Evolutionary conservation across 371 early-diverging fungal genomes (phyloP).

Genomic region (Rhizopus arrhizus): DNA sequence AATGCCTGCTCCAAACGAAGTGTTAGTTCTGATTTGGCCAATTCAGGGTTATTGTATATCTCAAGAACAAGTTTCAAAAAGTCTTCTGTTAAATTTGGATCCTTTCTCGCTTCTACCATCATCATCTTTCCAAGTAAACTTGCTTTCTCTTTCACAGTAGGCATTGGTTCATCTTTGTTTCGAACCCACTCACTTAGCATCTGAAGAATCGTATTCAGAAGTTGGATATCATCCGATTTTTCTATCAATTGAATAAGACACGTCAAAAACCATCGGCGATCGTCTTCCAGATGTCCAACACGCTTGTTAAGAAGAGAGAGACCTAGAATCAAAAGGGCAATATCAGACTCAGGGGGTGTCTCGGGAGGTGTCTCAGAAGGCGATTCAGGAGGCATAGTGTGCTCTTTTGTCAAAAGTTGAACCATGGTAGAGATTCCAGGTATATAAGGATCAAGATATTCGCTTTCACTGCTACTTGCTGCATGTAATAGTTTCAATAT

Average conservation of each 20-base stretch:
- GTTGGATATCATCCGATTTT: conserved; percentile 69
- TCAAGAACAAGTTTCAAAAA: conserved; percentile 85
- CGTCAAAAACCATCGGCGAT: conserved; percentile 82
- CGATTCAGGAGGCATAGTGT: conserved; percentile 44
- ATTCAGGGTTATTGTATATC: conserved; percentile 80
- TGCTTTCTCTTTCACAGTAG: conserved; percentile 95
- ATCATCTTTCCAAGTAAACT: conserved; percentile 89
- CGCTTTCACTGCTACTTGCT: conserved; percentile 66
- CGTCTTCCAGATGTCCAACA: conserved; percentile 83
- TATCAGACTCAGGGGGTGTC: conserved; percentile 52
- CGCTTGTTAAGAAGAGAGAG: conserved; percentile 77
- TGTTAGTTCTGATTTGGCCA: conserved; percentile 88
- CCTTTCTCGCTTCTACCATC: conserved; percentile 71
- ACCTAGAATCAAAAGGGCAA: conserved; percentile 68
- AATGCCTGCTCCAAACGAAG: conserved; percentile 93
- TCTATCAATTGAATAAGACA: conserved; percentile 85
- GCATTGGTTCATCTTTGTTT: conserved; percentile 78
- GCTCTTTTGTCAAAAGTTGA: conserved; percentile 83
- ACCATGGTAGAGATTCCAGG: conserved; percentile 85
- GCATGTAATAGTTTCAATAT: conserved; percentile 77
- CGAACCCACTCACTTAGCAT: conserved; percentile 89
- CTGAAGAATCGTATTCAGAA: conserved; percentile 76
- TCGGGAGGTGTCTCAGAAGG: conserved; percentile 29
- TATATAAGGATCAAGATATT: conserved; percentile 71
- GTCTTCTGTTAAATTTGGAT: conserved; percentile 71